Percentiles rank a stretch among this genome's conserved stretches.
Conservation (phyloP, 108 stramenopile genomes). For the Skeletonema potamos region DNA sequence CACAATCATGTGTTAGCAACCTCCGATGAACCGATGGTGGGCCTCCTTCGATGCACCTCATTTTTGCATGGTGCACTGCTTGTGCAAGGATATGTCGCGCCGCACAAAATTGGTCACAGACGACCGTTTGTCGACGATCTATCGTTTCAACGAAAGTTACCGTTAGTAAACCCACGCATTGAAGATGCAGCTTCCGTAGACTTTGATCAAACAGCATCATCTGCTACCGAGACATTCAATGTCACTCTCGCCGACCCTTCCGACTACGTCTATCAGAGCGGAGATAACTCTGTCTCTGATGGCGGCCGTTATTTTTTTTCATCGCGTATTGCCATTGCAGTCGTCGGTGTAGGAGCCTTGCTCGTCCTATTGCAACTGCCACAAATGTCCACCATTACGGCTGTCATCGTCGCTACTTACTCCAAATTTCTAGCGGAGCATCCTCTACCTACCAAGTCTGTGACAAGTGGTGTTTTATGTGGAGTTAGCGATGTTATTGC, state of each 20-base stretch:
- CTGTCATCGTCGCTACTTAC: constrained; percentile 6
- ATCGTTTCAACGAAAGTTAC: background rate
- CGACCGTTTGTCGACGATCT: background rate
- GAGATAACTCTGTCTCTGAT: background rate
- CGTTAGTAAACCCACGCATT: background rate
- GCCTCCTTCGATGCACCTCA: too few species aligned
- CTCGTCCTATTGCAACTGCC: background rate
- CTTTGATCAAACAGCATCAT: background rate
- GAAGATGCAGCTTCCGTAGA: background rate
- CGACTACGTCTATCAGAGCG: background rate
- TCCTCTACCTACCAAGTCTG: constrained; percentile 41
- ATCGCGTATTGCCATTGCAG: background rate
- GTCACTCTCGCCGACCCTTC: background rate
- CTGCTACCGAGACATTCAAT: background rate
- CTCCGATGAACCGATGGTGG: too few species aligned
- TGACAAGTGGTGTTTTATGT: constrained; percentile 39
- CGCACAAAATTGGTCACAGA: background rate
- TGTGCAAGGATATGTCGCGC: background rate
- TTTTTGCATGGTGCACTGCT: background rate
- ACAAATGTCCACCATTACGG: background rate
- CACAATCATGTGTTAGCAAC: too few species aligned
- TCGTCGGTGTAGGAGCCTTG: background rate
- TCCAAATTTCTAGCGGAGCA: constrained; percentile 30
- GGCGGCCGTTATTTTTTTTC: background rate
- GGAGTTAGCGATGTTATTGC: constrained; percentile 49